Evolutionary conservation across 176 grass and related monocot species (phyloP), one percentile per base, ranked within the genome.

Genomic region (Aegilops tauschii): DNA sequence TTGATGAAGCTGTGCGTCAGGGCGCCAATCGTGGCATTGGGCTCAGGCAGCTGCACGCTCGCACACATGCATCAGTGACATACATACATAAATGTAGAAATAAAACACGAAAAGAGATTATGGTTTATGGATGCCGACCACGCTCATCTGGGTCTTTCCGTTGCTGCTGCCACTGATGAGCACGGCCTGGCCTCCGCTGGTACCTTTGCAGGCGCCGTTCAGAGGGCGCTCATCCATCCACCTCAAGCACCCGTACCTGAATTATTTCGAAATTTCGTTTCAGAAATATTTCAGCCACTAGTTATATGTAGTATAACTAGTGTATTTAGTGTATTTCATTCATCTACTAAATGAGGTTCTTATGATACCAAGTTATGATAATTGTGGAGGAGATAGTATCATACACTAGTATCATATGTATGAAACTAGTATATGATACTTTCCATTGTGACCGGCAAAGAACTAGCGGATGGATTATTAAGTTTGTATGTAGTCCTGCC

Each of bases 1-100:
- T 72, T 81, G 64, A 98, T 87, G 84, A 96, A 98, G 79, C 96
- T 96, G 90, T 92, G 91, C 21, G 96, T 98, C 93, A 98, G 95
- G 50, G 93, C 96, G 1, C 96, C 96, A 12, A 95, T 87, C 3
- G 88, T 85, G 1, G 88, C 74, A 49, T 40, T 35, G 3, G 84
- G 58, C 10, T 87, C 65, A n/a, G 80, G 80, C 44, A 83, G 62
- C 89, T 44, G 1, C 36, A 37, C 36, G 1, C 31, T 32, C 36
- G 36, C 6, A 8, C 6, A 37, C 8, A 37, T 36, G 32, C 34
- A 17, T 11, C 25, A 78, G 40, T 21, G 36, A 65, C 28, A 3
- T 0, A 9, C 0, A 61, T 21, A n/a, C 58, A n/a, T n/a, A 28
- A 3, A 63, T 45, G 42, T 45, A n/a, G n/a, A 45, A 45, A 12